Conservation (phyloP, 2,329 filamentous ascomycete species). For the Hypoxylon sp. region DNA sequence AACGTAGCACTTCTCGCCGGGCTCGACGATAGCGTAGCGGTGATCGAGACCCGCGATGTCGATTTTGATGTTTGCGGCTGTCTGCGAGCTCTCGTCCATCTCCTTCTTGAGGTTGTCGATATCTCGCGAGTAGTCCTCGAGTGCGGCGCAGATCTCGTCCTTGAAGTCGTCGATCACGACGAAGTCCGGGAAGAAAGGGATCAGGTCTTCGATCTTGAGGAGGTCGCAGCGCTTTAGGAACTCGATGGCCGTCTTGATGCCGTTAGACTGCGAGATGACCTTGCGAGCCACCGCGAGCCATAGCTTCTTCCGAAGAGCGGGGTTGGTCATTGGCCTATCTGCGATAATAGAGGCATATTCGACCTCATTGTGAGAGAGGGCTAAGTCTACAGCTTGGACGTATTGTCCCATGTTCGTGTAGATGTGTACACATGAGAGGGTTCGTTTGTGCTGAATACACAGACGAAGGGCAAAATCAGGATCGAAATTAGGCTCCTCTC, state of each 20-base stretch:
- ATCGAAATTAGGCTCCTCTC: constrained; percentile 88
- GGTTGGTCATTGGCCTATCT: constrained; percentile 84
- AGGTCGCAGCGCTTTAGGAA: constrained; percentile 93
- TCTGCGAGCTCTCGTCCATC: constrained; percentile 94
- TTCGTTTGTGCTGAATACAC: constrained; percentile 94
- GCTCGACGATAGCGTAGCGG: constrained; percentile 95
- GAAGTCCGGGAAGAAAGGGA: constrained; percentile 98
- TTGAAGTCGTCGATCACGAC: constrained; percentile 99
- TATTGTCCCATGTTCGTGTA: constrained; percentile 98
- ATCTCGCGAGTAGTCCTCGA: constrained; percentile 92
- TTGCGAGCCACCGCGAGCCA: constrained; percentile 97
- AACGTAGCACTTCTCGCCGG: constrained; percentile 92
- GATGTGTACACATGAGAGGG: constrained; percentile 95
- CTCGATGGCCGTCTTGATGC: constrained; percentile 93
- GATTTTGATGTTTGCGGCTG: constrained; percentile 89
- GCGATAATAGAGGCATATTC: constrained; percentile 92
- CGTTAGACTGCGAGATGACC: constrained; percentile 87
- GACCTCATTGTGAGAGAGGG: constrained; percentile 88
- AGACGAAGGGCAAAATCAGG: constrained; percentile 95
- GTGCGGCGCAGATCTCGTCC: constrained; percentile 93
- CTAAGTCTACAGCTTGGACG: constrained; percentile 91
- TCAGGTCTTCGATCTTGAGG: constrained; percentile 94
- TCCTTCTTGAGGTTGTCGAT: constrained; percentile 91
- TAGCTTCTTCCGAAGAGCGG: constrained; percentile 88
- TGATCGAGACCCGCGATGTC: constrained; percentile 90